Conservation (phyloP, 139 green algal genomes). For the Chlamydomonas sphaeroides region DNA sequence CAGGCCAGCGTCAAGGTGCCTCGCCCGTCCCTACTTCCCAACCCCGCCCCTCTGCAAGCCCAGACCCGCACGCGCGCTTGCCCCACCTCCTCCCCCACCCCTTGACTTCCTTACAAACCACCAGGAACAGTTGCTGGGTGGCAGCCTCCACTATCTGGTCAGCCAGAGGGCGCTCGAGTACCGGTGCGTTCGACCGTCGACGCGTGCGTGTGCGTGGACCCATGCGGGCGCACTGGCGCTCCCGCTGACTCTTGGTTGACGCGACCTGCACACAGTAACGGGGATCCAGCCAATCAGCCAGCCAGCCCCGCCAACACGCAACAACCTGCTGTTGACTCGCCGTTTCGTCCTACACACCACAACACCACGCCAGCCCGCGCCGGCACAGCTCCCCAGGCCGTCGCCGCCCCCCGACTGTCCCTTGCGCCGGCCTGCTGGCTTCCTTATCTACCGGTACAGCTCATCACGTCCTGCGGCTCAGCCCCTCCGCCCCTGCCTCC, state of each 20-base stretch:
- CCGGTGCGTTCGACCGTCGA: slow-evolving; percentile 1
- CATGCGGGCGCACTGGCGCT: too few relatives aligned
- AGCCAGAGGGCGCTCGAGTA: slow-evolving; percentile 24
- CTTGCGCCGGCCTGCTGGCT: neutral
- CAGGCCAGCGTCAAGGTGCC: slow-evolving; percentile 34
- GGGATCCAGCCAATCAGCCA: neutral
- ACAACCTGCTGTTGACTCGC: too few relatives aligned
- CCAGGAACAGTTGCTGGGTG: slow-evolving; percentile 28
- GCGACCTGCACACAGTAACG: too few relatives aligned
- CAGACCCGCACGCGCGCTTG: neutral
- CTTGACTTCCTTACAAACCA: neutral
- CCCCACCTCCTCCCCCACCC: neutral
- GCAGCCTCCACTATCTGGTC: slow-evolving; percentile 12
- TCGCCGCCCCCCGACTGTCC: neutral
- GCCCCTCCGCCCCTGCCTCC: neutral
- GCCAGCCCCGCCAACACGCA: neutral
- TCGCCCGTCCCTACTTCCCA: neutral
- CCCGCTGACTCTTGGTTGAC: neutral
- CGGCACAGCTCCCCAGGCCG: too few relatives aligned
- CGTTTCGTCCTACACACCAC: too few relatives aligned
- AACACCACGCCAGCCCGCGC: too few relatives aligned
- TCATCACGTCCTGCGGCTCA: too few relatives aligned
- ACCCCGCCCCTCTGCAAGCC: neutral
- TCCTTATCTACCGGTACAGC: too few relatives aligned
- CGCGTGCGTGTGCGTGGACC: neutral